Conservation (phyloP, 108 stramenopile species). For the Fragilaria crotonensis region DNA sequence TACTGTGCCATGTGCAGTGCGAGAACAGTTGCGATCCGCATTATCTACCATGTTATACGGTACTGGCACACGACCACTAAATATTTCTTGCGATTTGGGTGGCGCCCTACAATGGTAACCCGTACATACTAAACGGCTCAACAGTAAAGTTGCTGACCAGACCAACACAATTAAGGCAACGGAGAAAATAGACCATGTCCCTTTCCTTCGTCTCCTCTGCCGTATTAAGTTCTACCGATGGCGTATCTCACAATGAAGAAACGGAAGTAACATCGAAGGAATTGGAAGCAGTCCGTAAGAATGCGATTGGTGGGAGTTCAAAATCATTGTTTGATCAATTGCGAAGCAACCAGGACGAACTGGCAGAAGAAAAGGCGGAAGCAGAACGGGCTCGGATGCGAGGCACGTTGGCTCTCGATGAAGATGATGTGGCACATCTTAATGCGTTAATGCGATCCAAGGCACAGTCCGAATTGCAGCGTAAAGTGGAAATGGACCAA, state of each 20-base stretch:
- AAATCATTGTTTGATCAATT: conserved; percentile 85
- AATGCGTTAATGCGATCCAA: conserved; percentile 48
- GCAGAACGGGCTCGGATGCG: conserved; percentile 53
- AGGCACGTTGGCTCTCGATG: conserved; percentile 61
- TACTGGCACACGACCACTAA: too few relatives aligned
- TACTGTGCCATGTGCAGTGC: too few relatives aligned
- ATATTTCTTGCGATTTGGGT: too few relatives aligned
- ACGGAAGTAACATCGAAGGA: conserved; percentile 37
- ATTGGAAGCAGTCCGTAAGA: conserved; percentile 22
- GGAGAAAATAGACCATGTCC: conserved; percentile 37
- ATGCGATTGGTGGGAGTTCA: conserved; percentile 34
- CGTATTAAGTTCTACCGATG: conserved; percentile 70
- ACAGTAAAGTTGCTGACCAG: too few relatives aligned
- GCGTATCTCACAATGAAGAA: conserved; percentile 72
- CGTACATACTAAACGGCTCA: too few relatives aligned
- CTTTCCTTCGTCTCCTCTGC: conserved; percentile 81
- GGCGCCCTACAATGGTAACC: too few relatives aligned
- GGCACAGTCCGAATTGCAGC: conserved; percentile 31
- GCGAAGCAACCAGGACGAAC: conserved; percentile 66
- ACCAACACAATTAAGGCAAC: background rate
- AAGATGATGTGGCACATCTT: conserved; percentile 78
- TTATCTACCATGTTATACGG: too few relatives aligned
- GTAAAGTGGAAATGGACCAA: conserved; percentile 38
- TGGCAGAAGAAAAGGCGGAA: conserved; percentile 61
- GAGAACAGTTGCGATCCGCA: too few relatives aligned